phyloP scores from a whole-genome alignment of 768 basidiomycete species.

The Tephrocybe sp. region DNA sequence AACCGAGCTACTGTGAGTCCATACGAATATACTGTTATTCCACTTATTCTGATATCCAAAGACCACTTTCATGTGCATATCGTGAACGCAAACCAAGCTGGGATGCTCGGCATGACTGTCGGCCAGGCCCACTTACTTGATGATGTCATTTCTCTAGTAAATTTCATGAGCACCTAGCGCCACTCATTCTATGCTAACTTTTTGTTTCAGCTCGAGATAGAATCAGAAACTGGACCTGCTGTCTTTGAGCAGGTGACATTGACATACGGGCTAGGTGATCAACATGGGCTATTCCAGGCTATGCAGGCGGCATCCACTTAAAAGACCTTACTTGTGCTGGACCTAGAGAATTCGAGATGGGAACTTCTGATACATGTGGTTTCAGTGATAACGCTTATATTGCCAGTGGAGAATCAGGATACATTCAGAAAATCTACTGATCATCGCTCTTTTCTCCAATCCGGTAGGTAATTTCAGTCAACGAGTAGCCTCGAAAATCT shows the following conservation, averaged over 20 bases:
- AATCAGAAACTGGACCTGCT: slow-evolving; percentile 47
- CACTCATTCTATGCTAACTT: not conserved
- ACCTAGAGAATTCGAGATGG: no score
- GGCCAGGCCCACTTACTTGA: slow-evolving; percentile 94
- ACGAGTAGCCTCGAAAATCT: no score
- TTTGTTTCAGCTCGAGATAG: slow-evolving; percentile 51
- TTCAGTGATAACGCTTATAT: no score
- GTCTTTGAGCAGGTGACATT: slow-evolving; percentile 74
- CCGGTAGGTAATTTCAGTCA: not conserved
- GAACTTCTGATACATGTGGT: no score
- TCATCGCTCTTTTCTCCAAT: not conserved
- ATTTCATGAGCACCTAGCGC: slow-evolving; percentile 17
- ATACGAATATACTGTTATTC: not conserved
- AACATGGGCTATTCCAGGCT: slow-evolving; percentile 64
- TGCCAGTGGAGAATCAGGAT: no score
- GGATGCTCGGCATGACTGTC: slow-evolving; percentile 71
- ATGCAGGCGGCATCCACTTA: slow-evolving; percentile 39
- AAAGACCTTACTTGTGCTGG: no score
- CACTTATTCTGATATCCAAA: slow-evolving; percentile 24
- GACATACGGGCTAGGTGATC: slow-evolving; percentile 81
- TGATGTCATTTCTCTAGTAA: slow-evolving; percentile 83
- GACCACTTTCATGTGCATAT: slow-evolving; percentile 96
- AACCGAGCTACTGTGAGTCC: slow-evolving; percentile 30
- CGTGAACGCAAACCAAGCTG: slow-evolving; percentile 71
- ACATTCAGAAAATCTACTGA: no score